Conservation (phyloP, 2,329 filamentous ascomycete genomes). For the Penicillium sp. region DNA sequence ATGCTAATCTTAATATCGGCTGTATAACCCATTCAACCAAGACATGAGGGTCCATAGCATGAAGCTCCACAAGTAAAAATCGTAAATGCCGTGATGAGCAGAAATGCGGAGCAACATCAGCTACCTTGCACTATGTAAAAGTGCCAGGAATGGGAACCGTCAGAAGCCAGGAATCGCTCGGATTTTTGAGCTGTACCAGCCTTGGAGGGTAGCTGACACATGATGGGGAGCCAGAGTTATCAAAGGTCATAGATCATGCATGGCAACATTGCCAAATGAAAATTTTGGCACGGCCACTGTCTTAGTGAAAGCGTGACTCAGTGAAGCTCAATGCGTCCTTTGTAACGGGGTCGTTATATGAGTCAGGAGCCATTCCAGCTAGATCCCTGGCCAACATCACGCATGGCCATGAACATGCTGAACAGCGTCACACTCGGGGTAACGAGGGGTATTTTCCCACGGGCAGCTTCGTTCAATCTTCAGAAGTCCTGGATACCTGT, state of each 20-base stretch:
- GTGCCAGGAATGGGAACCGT: neutral
- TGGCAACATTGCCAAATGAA: neutral
- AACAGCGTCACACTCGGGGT: too few relatives aligned
- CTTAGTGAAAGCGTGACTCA: too few relatives aligned
- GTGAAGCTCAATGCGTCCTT: too few relatives aligned
- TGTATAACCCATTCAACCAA: too few relatives aligned
- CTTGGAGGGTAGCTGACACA: neutral
- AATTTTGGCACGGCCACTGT: too few relatives aligned
- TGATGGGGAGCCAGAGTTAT: neutral
- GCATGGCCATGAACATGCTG: too few relatives aligned
- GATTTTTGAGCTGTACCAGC: too few relatives aligned
- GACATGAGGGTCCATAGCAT: neutral
- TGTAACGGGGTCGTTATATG: too few relatives aligned
- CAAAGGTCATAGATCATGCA: neutral
- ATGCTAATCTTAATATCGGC: too few relatives aligned
- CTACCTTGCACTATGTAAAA: too few relatives aligned
- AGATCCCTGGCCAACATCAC: neutral
- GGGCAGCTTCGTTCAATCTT: slow-evolving; percentile 19
- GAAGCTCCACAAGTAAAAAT: neutral
- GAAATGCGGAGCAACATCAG: neutral
- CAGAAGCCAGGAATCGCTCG: neutral
- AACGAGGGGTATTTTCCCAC: neutral
- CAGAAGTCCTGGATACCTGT: slow-evolving; percentile 75
- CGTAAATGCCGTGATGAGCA: neutral
- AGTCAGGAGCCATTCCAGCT: too few relatives aligned